Conservation (phyloP, 1,284 basidiomycete genomes). For the Wallemia hederae region DNA sequence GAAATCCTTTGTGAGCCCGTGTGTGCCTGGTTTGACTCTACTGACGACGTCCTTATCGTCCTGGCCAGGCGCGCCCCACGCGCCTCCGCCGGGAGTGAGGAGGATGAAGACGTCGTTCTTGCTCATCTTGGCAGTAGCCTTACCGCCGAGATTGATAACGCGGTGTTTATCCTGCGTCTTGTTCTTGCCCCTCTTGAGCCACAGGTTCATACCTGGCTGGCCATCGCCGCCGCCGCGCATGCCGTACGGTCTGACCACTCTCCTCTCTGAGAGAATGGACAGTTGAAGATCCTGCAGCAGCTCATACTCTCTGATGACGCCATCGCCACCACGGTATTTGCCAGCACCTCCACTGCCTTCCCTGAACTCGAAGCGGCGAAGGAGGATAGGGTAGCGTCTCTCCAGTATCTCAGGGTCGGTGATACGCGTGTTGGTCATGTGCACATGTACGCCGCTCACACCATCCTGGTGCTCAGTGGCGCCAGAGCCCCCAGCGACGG, state of each 20-base stretch:
- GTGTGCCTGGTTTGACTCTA: not conserved
- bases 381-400: constrained; percentile 57
- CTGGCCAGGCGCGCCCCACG: constrained; percentile 30
- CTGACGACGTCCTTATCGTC: constrained; percentile 9
- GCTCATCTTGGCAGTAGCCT: constrained; percentile 61
- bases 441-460: constrained; percentile 40
- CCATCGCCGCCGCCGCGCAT: constrained; percentile 56
- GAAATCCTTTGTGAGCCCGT: not conserved
- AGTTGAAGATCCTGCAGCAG: constrained; percentile 62
- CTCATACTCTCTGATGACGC: constrained; percentile 62
- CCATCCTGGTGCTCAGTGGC: constrained; percentile 77
- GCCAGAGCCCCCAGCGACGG: constrained; percentile 74
- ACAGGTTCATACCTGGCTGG: constrained; percentile 50
- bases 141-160: constrained; percentile 67
- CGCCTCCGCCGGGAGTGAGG: constrained; percentile 77
- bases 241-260: constrained; percentile 70
- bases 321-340: constrained; percentile 53
- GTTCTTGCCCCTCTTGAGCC: constrained; percentile 43
- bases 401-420: constrained; percentile 81
- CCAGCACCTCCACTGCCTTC: constrained; percentile 48
- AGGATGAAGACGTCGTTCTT: constrained; percentile 51
- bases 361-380: constrained; percentile 53
- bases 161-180: constrained; percentile 37
- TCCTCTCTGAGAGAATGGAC: constrained; percentile 51
- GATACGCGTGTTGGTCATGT: constrained; percentile 22